Evolutionary conservation across 2,329 filamentous ascomycete species (phyloP).

Genomic region (Akanthomyces muscarius): DNA sequence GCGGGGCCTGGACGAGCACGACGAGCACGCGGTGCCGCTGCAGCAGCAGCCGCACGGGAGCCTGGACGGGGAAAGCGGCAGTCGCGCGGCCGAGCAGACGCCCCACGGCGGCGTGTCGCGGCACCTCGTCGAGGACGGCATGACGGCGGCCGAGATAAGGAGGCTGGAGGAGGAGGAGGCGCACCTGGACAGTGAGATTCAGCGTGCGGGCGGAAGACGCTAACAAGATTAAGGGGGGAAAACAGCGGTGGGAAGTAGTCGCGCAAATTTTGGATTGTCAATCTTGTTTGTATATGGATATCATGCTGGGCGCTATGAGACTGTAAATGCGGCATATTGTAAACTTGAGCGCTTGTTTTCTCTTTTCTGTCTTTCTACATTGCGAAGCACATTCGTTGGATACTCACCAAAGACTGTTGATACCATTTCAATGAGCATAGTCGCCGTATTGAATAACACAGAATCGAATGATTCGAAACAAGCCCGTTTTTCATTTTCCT

Average conservation of each 20-base stretch:
- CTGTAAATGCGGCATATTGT: too few relatives aligned
- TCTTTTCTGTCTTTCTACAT: background rate
- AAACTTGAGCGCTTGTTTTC: background rate
- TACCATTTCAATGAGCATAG: background rate
- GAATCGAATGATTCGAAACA: background rate
- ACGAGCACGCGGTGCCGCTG: background rate
- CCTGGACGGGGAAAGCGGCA: conserved; percentile 8
- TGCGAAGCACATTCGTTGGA: background rate
- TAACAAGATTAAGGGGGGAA: background rate
- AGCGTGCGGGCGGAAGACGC: conserved; percentile 36
- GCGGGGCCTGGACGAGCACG: background rate
- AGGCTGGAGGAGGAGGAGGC: conserved; percentile 55
- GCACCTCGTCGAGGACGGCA: conserved; percentile 56
- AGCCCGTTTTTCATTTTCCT: background rate
- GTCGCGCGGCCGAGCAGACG: conserved; percentile 18
- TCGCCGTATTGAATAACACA: background rate
- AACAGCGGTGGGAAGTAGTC: background rate
- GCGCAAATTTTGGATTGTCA: background rate
- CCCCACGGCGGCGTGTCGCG: conserved; percentile 32
- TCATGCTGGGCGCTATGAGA: background rate
- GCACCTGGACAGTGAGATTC: conserved; percentile 54
- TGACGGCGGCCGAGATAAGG: conserved; percentile 54
- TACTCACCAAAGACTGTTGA: background rate
- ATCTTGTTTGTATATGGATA: background rate
- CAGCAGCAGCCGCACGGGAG: background rate